Evolutionary conservation across 1,284 basidiomycete genomes (phyloP), one percentile per base, ranked within the genome.

Genomic region (Calocybe gambosa): DNA sequence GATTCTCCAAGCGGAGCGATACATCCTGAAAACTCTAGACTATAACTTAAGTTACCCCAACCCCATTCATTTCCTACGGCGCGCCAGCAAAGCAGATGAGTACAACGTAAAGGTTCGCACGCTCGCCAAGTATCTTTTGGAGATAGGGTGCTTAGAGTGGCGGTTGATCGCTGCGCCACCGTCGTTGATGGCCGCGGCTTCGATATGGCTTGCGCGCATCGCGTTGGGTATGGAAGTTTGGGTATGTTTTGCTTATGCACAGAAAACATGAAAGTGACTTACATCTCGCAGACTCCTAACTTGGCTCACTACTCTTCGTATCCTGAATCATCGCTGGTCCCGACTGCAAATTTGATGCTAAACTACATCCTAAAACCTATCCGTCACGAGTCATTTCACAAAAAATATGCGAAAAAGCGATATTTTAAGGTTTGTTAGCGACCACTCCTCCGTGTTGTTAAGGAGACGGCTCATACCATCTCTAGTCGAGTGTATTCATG

Each of bases 81-180:
- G 93, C 35, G 84, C 93, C 50, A 93, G 90, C 67, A 99, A 98
- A 68, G 95, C 95, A 2, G 96, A 99, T 59, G 88, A 90, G 49
- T 98, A 95, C 66, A 91, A 97, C 59, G 84, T 93, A 45, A 86
- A 94, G 63, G 86, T 86, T 19, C 75, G 94, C 49, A 97, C 93
- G 0, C 77, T 98, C 8, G 93, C 85, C 43, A 99, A 99, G 67
- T 97, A 90, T 65, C 76, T 96, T 39, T 73, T 96, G 58, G 95
- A 99, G 73, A 91, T 99, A 47, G 81, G 81, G 13, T 82, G 86
- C 49, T 75, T 99, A 8, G 93, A 99, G 58, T 89, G 93, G 77
- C 72, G 85, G 4, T 69, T 99, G 49, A 75, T 99, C 51, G 75
- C 79, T 19, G 84, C 82, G 19, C 82, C 88, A 21, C 92, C 95